Conservation (phyloP, 768 basidiomycete species). For the Leccinellum rugosiceps region DNA sequence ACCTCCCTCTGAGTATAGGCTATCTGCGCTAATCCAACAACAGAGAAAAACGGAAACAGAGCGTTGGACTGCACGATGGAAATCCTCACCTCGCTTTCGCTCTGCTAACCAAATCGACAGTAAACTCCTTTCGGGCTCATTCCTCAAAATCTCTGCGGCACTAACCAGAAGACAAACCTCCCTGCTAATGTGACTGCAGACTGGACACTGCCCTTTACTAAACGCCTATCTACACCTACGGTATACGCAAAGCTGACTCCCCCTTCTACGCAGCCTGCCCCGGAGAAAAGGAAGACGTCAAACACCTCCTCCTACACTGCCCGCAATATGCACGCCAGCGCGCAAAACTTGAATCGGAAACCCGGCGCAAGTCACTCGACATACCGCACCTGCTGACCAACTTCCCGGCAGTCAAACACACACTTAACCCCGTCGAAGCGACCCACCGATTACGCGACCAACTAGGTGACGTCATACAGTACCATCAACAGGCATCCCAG, state of each 20-base stretch:
- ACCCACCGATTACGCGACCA: not conserved
- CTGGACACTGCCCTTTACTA: not conserved
- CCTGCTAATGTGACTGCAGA: not conserved
- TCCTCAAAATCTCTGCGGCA: not conserved
- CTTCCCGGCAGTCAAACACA: not conserved
- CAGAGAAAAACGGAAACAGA: too few species aligned
- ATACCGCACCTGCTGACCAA: not conserved
- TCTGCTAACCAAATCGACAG: not conserved
- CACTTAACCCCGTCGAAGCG: not conserved
- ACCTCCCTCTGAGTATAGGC: too few species aligned
- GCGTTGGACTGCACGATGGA: too few species aligned
- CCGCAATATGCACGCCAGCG: not conserved
- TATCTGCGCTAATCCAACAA: too few species aligned
- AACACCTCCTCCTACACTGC: not conserved
- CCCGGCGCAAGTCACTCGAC: not conserved
- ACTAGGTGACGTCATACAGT: not conserved
- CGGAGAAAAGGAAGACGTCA: not conserved
- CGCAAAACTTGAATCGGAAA: not conserved
- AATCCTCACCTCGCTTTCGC: too few species aligned
- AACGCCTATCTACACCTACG: not conserved
- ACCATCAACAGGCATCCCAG: too few species aligned
- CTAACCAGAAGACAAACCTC: not conserved
- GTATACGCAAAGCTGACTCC: not conserved
- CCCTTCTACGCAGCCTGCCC: not conserved
- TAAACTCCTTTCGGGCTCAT: not conserved